phyloP scores from a whole-genome alignment of 441 rosid genomes.

The Heliophila coronopifolia region DNA sequence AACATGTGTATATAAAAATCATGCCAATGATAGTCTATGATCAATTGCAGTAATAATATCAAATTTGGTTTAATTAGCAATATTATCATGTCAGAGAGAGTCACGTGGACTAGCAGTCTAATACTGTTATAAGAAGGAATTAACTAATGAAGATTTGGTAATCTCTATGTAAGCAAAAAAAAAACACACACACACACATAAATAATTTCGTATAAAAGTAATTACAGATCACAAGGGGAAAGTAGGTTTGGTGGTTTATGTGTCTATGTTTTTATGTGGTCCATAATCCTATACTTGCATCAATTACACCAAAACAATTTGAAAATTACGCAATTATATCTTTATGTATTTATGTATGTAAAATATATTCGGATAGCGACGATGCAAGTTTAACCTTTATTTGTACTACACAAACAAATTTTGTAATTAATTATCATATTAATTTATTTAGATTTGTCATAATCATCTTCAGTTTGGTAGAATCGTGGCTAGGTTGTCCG shows the following conservation, averaged over 20 bases:
- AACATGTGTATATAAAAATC: neutral
- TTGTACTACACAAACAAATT: neutral
- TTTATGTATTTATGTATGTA: neutral
- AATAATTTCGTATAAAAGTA: slow-evolving; percentile 1
- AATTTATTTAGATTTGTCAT: no score
- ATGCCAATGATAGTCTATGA: neutral
- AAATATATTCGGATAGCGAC: neutral
- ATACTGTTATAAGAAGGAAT: slow-evolving; percentile 1
- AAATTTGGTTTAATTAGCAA: slow-evolving; percentile 13
- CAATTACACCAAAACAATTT: slow-evolving; percentile 13
- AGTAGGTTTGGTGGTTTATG: slow-evolving; percentile 22
- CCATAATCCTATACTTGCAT: slow-evolving; percentile 19
- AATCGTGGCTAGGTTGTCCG: no score
- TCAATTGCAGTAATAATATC: neutral
- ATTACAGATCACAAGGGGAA: slow-evolving; percentile 14
- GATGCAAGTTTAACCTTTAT: neutral
- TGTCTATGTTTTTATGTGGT: slow-evolving; percentile 27
- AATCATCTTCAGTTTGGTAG: no score
- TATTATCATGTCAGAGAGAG: slow-evolving; percentile 22
- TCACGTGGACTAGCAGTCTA: slow-evolving; percentile 24
- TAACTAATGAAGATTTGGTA: slow-evolving; percentile 7
- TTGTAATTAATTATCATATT: no score
- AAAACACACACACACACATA: no score
- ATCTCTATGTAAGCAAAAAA: slow-evolving; percentile 22
- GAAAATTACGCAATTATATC: neutral